These are phyloP conservation scores for Fusarium robinianum DNA, from an alignment of 2,329 filamentous ascomycete species.

Conservation along the genomic window DNA sequence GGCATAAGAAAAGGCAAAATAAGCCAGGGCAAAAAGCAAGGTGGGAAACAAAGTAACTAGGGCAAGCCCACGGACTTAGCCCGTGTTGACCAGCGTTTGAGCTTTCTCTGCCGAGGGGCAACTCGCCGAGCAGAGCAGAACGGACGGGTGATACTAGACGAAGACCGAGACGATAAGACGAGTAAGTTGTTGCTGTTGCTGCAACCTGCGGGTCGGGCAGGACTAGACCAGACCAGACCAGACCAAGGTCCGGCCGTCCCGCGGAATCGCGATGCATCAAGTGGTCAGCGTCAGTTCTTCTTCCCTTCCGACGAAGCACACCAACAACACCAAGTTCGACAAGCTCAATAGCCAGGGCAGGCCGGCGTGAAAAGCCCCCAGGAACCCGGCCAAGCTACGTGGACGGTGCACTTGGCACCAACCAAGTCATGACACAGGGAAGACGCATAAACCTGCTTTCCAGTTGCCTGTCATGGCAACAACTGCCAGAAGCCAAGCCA, in stretches of 20 bases:
- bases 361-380: conserved; percentile 16
- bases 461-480: no score
- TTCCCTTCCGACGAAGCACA: no score
- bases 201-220: conserved; percentile 22
- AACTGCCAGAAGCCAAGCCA: conserved; percentile 14
- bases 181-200: conserved; percentile 26
- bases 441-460: conserved; percentile 27
- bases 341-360: conserved; percentile 15
- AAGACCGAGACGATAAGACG: conserved; percentile 15
- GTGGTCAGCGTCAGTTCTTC: conserved; percentile 13
- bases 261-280: conserved; percentile 20
- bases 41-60: conserved; percentile 17
- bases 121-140: conserved; percentile 22
- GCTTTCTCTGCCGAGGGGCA: conserved; percentile 12
- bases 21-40: conserved; percentile 13
- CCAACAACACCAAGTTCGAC: conserved; percentile 23
- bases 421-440: conserved; percentile 23
- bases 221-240: conserved; percentile 13
- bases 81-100: conserved; percentile 14
- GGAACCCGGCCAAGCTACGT: conserved; percentile 27
- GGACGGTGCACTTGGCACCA: conserved; percentile 24
- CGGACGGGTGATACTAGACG: conserved; percentile 19
- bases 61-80: conserved; percentile 17
- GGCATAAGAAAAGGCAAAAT: conserved; percentile 7
- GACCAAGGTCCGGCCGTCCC: conserved; percentile 12